phyloP scores from a whole-genome alignment of 371 early-diverging fungal genomes.

The Lichtheimia corymbifera region DNA sequence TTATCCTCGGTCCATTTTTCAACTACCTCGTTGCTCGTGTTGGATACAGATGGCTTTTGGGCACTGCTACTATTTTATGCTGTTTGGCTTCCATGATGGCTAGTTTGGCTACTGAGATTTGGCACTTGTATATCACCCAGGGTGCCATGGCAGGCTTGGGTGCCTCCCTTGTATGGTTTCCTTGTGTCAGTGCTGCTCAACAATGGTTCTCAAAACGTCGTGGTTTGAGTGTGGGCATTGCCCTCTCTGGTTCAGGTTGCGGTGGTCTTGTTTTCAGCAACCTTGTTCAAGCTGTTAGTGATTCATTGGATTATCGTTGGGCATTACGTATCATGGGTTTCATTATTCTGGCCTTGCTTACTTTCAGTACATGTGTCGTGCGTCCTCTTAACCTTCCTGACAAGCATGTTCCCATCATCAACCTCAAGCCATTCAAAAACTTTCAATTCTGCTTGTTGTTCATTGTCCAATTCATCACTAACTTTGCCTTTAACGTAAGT shows the following conservation, averaged over 20 bases:
- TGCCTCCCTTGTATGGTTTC: conserved; percentile 64
- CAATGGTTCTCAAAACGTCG: conserved; percentile 71
- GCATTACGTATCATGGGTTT: conserved; percentile 66
- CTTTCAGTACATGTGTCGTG: conserved; percentile 45
- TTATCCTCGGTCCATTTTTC: conserved; percentile 42
- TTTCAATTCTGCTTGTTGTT: conserved; percentile 33
- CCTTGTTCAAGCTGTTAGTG: conserved; percentile 45
- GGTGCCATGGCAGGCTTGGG: conserved; percentile 54
- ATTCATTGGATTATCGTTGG: conserved; percentile 54
- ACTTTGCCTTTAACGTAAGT: conserved; percentile 43
- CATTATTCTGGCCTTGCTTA: conserved; percentile 47
- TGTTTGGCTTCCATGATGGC: conserved; percentile 61
- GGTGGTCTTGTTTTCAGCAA: conserved; percentile 62
- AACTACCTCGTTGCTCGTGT: conserved; percentile 47
- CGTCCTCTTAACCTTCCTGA: conserved; percentile 43
- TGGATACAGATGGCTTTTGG: conserved; percentile 56
- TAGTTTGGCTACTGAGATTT: conserved; percentile 53
- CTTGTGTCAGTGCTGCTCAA: conserved; percentile 62
- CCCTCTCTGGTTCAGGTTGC: conserved; percentile 41
- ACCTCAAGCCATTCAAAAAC: conserved; percentile 34
- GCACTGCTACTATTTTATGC: conserved; percentile 46
- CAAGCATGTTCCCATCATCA: conserved; percentile 13
- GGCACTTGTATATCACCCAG: conserved; percentile 28
- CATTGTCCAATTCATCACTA: conserved; percentile 34
- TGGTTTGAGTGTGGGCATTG: conserved; percentile 70